Evolutionary conservation across 2,329 filamentous ascomycete species (phyloP).

Genomic region (Monosporascus ibericus): DNA sequence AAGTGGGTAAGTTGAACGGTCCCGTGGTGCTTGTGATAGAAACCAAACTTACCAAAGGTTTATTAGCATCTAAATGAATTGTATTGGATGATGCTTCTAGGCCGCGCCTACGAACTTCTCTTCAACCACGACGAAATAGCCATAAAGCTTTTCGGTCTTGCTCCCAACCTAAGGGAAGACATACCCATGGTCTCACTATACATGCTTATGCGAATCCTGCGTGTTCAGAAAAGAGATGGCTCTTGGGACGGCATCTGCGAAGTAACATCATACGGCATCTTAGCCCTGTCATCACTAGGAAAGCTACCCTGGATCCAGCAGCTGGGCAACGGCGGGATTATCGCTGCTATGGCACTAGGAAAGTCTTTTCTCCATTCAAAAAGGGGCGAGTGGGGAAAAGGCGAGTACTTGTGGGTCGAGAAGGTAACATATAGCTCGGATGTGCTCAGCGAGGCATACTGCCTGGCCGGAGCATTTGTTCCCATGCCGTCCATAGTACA

Average conservation of each 20-base stretch:
- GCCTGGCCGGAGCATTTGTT: background rate
- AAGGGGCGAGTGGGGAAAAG: background rate
- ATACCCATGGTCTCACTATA: slow-evolving; percentile 5
- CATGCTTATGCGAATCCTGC: background rate
- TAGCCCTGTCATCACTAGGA: slow-evolving; percentile 1
- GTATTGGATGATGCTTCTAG: slow-evolving; percentile 6
- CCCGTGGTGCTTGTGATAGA: no score
- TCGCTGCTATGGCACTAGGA: background rate
- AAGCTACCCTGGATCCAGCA: slow-evolving; percentile 1
- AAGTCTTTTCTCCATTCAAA: background rate
- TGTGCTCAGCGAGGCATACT: slow-evolving; percentile 1
- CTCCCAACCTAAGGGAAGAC: background rate
- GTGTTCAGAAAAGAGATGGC: slow-evolving; percentile 1
- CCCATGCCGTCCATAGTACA: background rate
- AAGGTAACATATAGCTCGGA: slow-evolving; percentile 1
- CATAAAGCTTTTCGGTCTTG: background rate
- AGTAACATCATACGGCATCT: slow-evolving; percentile 3
- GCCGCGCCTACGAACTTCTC: background rate
- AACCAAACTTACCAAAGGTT: background rate
- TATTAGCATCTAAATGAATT: slow-evolving; percentile 2
- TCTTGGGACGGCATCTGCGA: slow-evolving; percentile 5
- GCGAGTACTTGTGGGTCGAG: slow-evolving; percentile 1
- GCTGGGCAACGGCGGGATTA: background rate
- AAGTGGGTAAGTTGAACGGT: slow-evolving; percentile 17
- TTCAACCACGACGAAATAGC: background rate